Percentiles rank a stretch among this genome's conserved stretches.
Evolutionary conservation across 371 early-diverging fungal genomes (phyloP).

Genomic region (Homolaphlyctis polyrhiza): DNA sequence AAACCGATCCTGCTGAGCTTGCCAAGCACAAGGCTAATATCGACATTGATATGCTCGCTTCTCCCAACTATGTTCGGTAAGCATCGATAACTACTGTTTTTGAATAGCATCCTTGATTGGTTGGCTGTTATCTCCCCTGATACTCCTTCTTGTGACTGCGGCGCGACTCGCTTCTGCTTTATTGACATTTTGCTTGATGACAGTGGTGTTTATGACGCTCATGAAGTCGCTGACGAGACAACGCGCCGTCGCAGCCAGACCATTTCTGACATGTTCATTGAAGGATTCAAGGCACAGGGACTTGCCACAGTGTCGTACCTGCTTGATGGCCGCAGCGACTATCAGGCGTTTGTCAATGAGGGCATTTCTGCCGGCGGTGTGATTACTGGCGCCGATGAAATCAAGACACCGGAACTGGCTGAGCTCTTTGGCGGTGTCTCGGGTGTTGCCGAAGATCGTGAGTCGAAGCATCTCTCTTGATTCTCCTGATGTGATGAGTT

Average conservation of each 20-base stretch:
- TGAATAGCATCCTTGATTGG: no score
- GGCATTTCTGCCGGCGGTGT: conserved; percentile 61
- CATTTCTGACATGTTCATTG: conserved; percentile 55
- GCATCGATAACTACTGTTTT: no score
- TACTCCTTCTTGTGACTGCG: no score
- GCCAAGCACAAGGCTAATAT: conserved; percentile 53
- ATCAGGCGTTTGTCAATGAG: conserved; percentile 38
- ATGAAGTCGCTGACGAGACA: conserved; percentile 18
- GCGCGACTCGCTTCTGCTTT: no score
- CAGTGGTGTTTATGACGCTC: conserved; percentile 48
- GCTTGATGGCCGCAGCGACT: conserved; percentile 49
- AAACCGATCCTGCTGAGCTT: conserved; percentile 23
- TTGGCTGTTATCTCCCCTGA: no score
- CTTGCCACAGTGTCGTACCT: conserved; percentile 31
- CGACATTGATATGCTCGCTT: conserved; percentile 76
- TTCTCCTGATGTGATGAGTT: no score
- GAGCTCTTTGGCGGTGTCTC: conserved; percentile 63
- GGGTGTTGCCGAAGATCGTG: conserved; percentile 51
- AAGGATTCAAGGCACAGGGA: conserved; percentile 43
- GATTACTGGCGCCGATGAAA: conserved; percentile 59
- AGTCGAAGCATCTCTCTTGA: not conserved
- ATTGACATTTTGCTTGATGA: no score
- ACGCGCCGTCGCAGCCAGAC: conserved; percentile 21
- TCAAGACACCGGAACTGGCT: conserved; percentile 56
- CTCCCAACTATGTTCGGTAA: conserved; percentile 71